phyloP scores from a whole-genome alignment of 208 protist genomes.

The Crithidia expoeki region DNA sequence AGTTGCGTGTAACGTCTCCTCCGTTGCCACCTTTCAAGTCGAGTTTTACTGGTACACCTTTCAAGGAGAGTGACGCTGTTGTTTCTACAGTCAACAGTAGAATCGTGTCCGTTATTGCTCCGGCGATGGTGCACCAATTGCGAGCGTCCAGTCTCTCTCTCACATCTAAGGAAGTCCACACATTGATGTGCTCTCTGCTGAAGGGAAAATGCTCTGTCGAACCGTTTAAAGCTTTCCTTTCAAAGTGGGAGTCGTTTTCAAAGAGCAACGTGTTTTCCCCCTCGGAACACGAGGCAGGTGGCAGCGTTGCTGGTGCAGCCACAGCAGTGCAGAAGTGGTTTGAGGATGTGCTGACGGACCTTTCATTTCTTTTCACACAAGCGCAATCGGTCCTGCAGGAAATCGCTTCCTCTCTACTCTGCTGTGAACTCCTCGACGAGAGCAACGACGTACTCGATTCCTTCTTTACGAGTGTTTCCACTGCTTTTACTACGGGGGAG shows the following conservation, averaged over 20 bases:
- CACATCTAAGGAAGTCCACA: not conserved
- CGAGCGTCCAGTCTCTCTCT: not conserved
- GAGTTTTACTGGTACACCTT: not conserved
- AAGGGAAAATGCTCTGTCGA: not conserved
- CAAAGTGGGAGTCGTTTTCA: not conserved
- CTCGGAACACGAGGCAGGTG: not conserved
- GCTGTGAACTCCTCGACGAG: not conserved
- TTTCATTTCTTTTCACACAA: not conserved
- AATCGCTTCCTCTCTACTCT: not conserved
- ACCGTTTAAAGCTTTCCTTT: not conserved
- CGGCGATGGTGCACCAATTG: not conserved
- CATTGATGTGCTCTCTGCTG: not conserved
- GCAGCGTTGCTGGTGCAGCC: not conserved
- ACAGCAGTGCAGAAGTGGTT: not conserved
- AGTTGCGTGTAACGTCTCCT: conserved; percentile 20
- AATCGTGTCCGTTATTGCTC: not conserved
- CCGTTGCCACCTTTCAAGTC: not conserved
- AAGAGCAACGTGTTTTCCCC: too few species aligned
- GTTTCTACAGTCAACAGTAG: not conserved
- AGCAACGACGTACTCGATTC: not conserved
- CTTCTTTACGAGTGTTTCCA: not conserved
- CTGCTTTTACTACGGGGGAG: not conserved
- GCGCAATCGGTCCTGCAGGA: not conserved
- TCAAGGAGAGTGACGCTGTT: not conserved
- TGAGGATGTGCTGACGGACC: not conserved